These are phyloP conservation scores for Metarhizium anisopliae DNA, from an alignment of 2,329 filamentous ascomycete species.

Conservation along the genomic window DNA sequence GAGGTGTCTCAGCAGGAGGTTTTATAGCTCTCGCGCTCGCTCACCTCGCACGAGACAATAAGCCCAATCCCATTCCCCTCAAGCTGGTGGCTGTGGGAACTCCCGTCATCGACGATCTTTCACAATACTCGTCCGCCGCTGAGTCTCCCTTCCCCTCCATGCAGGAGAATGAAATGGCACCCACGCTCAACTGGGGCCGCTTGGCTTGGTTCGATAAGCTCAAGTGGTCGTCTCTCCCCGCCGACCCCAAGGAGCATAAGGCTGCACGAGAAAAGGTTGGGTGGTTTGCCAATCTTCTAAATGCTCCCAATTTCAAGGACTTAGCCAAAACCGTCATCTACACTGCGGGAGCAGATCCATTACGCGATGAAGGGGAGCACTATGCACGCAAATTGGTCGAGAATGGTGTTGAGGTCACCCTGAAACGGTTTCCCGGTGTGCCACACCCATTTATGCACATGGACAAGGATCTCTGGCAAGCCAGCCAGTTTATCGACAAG, in stretches of 20 bases:
- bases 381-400: slow-evolving; percentile 33
- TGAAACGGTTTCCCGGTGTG: slow-evolving; percentile 36
- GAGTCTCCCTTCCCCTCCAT: slow-evolving; percentile 32
- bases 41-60: slow-evolving; percentile 30
- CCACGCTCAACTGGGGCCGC: slow-evolving; percentile 34
- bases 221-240: slow-evolving; percentile 19
- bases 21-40: slow-evolving; percentile 28
- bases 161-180: slow-evolving; percentile 30
- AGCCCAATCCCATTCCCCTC: slow-evolving; percentile 22
- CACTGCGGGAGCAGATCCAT: slow-evolving; percentile 33
- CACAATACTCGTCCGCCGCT: slow-evolving; percentile 22
- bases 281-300: slow-evolving; percentile 24
- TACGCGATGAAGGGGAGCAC: slow-evolving; percentile 40
- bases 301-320: slow-evolving; percentile 23
- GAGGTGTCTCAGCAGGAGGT: slow-evolving; percentile 36
- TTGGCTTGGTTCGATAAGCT: slow-evolving; percentile 31
- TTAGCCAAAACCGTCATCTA: slow-evolving; percentile 30
- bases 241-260: slow-evolving; percentile 6
- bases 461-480: slow-evolving; percentile 29
- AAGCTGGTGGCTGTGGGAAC: slow-evolving; percentile 29
- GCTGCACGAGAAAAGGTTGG: slow-evolving; percentile 11
- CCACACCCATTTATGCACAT: slow-evolving; percentile 43
- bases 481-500: slow-evolving; percentile 22
- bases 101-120: slow-evolving; percentile 30
- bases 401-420: slow-evolving; percentile 34